Evolutionary conservation across 164 flowering plant species (phyloP), one percentile per base, ranked within the genome.

Genomic region (Tetracentron sinense): DNA sequence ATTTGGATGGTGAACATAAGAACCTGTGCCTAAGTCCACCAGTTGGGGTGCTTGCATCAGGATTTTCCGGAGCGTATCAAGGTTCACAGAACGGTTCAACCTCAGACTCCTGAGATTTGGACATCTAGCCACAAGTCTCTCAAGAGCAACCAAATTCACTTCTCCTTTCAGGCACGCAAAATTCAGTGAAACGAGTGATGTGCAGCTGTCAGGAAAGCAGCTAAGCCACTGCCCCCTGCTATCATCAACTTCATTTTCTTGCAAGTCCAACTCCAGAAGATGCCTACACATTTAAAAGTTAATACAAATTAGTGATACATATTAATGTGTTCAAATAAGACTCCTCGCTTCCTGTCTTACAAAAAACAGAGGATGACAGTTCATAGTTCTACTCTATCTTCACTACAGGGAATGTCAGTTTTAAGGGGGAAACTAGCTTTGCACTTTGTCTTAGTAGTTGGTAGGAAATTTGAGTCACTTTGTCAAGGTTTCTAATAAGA

Each of bases 101-200:
- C 79, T 84, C 72, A 88, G 68, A 62, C 82, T 83, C 68, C 65
- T 77, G 59, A 91, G 90, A 56, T 88, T 82, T 0, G 82, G 92
- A 69, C 82, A 79, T 65, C 97, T 85, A 0, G 85, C 90, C 7
- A 88, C 96, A 44, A 91, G 89, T 63, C 86, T 82, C 79, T 88
- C 93, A 29, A 91, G 86, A 25, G 89, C 81, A 47, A 78, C 75
- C 49, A 79, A 63, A 69, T 77, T 86, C 29, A 88, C 85, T 64
- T 86, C 91, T 44, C 89, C 95, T 69, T 74, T 86, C 23, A 88
- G 85, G 78, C 95, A 88, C 17, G 95, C 86, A 75, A 88, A 86
- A 80, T 88, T 86, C 48, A 90, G 75, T 21, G 95, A 81, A 55
- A 82, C 84, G 10, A 90, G 89, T 29, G 95, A 85, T 1, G 92